Evolutionary conservation across 164 flowering plant genomes (phyloP), one percentile per base, ranked within the genome.

Genomic region (Chimonanthus salicifolius): DNA sequence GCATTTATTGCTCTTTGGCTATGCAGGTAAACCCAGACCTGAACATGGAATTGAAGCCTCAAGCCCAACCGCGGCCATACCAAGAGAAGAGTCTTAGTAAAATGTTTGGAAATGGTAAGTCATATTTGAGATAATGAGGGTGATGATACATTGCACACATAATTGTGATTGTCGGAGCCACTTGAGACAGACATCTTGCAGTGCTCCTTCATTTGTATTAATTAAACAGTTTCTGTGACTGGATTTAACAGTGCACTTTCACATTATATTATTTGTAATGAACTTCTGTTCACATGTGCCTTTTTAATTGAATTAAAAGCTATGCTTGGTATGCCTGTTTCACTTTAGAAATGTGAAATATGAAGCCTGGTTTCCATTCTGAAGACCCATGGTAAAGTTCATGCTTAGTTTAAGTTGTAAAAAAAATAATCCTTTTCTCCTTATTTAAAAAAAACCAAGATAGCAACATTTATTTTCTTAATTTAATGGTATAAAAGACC

Each of bases 1-100:
- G 60, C 60, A 54, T 54, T 63, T 63, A 63, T 11, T 58, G 21
- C 44, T 43, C 70, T 75, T 64, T 64, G 51, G 11, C 8, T 20
- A 16, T 80, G 76, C 85, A 94, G 99, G 94, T 96, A 71, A 96
- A 96, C 75, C 98, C 99, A 74, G 97, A 96, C 74, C 88, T 96
- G 72, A 90, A 90, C 50, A 82, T 96, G 86, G 99, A 96, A 79
- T 72, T 96, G 77, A 92, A 90, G 83, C 97, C 99, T 73, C 95
- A 92, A 77, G 97, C 99, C 18, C 97, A 94, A 74, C 98, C 97
- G 72, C 90, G 98, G 5, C 99, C 98, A 16, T 96, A 96, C 79
- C 99, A 96, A 78, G 99, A 94, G 77, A 96, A 96, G 84, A 94
- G 99, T 79, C 92, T 96, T 16, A 96, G 99, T 77, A 96, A 96